Conservation (phyloP, 306 rosid species). For the Psophocarpus tetragonolobus region DNA sequence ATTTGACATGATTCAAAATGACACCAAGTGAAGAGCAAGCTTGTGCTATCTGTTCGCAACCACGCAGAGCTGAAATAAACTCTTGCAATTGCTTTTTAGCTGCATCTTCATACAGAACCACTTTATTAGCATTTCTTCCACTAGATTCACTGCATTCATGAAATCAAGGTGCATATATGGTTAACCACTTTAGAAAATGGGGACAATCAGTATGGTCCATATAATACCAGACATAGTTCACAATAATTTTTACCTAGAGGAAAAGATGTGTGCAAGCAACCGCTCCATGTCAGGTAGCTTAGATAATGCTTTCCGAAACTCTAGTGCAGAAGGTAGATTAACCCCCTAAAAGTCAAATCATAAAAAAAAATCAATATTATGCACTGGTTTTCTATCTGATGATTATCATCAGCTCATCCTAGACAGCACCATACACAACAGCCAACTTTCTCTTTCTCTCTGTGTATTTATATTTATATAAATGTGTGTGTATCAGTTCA, state of each 20-base stretch:
- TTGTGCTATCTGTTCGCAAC: constrained; percentile 81
- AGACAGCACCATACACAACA: constrained; percentile 8
- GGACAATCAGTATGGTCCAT: constrained; percentile 9
- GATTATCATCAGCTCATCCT: constrained; percentile 1
- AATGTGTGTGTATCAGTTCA: not conserved
- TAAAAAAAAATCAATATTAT: constrained; percentile 23
- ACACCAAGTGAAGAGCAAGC: constrained; percentile 68
- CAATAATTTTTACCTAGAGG: constrained; percentile 59
- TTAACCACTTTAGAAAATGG: constrained; percentile 28
- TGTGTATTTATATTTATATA: too few relatives aligned
- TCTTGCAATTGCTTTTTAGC: constrained; percentile 83
- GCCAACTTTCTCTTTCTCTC: constrained; percentile 9
- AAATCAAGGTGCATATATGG: constrained; percentile 36
- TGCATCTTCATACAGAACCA: constrained; percentile 87
- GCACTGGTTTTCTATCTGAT: not conserved
- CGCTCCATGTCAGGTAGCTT: constrained; percentile 87
- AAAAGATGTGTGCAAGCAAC: constrained; percentile 76
- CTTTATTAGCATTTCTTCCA: constrained; percentile 87
- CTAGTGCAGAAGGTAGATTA: constrained; percentile 70
- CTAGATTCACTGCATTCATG: constrained; percentile 68
- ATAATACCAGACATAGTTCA: constrained; percentile 7
- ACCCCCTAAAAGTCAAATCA: constrained; percentile 62
- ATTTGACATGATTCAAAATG: constrained; percentile 62
- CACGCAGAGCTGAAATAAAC: constrained; percentile 75
- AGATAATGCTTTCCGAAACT: constrained; percentile 65